phyloP scores from a whole-genome alignment of 208 protist genomes.

The Phytomonas francai region DNA sequence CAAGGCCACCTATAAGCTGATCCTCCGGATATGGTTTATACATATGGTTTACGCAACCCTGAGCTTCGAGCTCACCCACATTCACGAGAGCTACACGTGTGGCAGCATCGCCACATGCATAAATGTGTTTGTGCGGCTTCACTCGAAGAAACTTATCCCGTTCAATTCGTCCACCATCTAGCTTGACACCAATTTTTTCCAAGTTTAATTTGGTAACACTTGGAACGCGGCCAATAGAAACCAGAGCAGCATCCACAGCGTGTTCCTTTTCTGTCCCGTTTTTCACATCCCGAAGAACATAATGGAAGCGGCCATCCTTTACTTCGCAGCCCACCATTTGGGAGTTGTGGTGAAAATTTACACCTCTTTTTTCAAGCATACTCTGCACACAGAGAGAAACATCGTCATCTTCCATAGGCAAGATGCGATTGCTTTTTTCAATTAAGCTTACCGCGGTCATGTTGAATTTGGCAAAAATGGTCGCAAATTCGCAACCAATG shows the following conservation, averaged over 20 bases:
- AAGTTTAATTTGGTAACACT: slow-evolving; percentile 45
- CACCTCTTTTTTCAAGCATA: slow-evolving; percentile 59
- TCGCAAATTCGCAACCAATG: slow-evolving; percentile 89
- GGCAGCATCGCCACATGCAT: slow-evolving; percentile 78
- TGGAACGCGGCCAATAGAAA: slow-evolving; percentile 85
- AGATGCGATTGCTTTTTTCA: slow-evolving; percentile 75
- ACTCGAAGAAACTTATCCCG: slow-evolving; percentile 65
- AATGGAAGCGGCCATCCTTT: slow-evolving; percentile 56
- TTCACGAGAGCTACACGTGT: slow-evolving; percentile 79
- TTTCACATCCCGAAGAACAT: slow-evolving; percentile 57
- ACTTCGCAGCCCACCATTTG: slow-evolving; percentile 60
- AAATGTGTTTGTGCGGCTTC: slow-evolving; percentile 74
- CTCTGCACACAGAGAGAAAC: slow-evolving; percentile 77
- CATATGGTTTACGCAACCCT: slow-evolving; percentile 77
- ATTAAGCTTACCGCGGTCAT: slow-evolving; percentile 82
- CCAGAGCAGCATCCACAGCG: slow-evolving; percentile 69
- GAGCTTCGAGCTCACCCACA: slow-evolving; percentile 77
- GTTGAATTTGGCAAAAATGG: slow-evolving; percentile 88
- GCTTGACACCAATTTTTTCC: slow-evolving; percentile 38
- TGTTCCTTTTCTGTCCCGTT: slow-evolving; percentile 33
- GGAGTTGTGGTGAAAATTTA: slow-evolving; percentile 82
- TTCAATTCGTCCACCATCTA: slow-evolving; percentile 26
- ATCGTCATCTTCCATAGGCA: slow-evolving; percentile 89
- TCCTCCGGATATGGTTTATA: slow-evolving; percentile 64
- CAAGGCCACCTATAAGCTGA: slow-evolving; percentile 47